Percentiles rank a stretch among this genome's conserved stretches.
Evolutionary conservation across 2,329 filamentous ascomycete species (phyloP).

Genomic region (Alternaria sp.): DNA sequence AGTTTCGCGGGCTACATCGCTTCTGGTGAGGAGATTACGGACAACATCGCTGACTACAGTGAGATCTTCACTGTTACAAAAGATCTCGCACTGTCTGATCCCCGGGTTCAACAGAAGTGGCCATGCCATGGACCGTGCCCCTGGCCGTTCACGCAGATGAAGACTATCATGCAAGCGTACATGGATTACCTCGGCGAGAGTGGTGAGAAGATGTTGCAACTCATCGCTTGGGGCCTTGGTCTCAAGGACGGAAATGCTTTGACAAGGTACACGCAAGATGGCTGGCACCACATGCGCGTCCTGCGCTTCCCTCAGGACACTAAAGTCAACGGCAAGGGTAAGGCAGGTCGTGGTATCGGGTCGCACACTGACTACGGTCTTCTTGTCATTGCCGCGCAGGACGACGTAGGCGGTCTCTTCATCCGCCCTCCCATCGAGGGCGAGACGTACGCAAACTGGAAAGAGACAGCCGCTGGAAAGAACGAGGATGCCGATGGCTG

Average conservation of each 20-base stretch:
- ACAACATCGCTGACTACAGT: slow-evolving; percentile 61
- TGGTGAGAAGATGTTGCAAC: slow-evolving; percentile 57
- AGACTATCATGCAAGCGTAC: slow-evolving; percentile 52
- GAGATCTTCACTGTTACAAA: slow-evolving; percentile 64
- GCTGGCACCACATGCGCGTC: slow-evolving; percentile 62
- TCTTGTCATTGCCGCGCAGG: slow-evolving; percentile 61
- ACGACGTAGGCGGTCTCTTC: slow-evolving; percentile 62
- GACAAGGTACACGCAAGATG: slow-evolving; percentile 56
- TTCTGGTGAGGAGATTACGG: slow-evolving; percentile 53
- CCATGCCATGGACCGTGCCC: slow-evolving; percentile 61
- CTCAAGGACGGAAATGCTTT: slow-evolving; percentile 52
- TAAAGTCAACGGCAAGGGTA: slow-evolving; percentile 59
- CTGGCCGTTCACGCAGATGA: slow-evolving; percentile 57
- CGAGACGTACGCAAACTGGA: slow-evolving; percentile 58
- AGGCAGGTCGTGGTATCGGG: slow-evolving; percentile 60
- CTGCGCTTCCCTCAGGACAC: slow-evolving; percentile 53
- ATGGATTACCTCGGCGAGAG: slow-evolving; percentile 53
- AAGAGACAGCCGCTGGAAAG: slow-evolving; percentile 55
- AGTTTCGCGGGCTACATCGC: slow-evolving; percentile 62
- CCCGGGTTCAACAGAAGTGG: slow-evolving; percentile 54
- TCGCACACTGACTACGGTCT: slow-evolving; percentile 63
- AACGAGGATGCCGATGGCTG: slow-evolving; percentile 57
- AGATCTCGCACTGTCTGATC: slow-evolving; percentile 53
- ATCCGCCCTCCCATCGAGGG: slow-evolving; percentile 54
- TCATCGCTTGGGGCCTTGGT: slow-evolving; percentile 58